Percentiles rank a stretch among this genome's conserved stretches.
These are phyloP conservation scores for Flaveria robusta DNA, from an alignment of 129 eudicot species.

Conservation along the genomic window DNA sequence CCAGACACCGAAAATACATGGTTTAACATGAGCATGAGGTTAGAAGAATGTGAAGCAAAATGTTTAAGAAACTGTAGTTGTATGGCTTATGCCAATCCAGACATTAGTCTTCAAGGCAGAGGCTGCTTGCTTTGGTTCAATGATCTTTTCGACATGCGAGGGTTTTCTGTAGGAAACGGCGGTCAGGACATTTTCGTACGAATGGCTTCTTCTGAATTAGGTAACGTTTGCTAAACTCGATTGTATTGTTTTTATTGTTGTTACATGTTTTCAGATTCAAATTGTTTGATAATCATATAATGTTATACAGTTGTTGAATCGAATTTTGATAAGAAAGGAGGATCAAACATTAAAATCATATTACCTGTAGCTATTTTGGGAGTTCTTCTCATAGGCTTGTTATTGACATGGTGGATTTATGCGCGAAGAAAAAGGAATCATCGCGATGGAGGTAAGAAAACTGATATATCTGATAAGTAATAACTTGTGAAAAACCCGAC, in stretches of 20 bases:
- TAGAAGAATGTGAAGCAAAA: conserved; percentile 39
- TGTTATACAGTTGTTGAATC: conserved; percentile 9
- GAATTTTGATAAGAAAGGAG: conserved; percentile 22
- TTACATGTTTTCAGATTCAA: background rate
- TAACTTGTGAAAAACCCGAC: background rate
- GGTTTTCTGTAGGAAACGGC: conserved; percentile 8
- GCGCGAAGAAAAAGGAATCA: conserved; percentile 25
- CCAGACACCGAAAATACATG: conserved; percentile 43
- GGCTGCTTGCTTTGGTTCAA: conserved; percentile 58
- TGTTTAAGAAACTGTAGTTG: conserved; percentile 51
- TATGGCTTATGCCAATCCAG: conserved; percentile 41
- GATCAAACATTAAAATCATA: conserved; percentile 15
- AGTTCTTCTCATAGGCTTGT: conserved; percentile 34
- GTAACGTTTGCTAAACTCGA: conserved; percentile 16
- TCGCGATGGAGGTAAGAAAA: conserved; percentile 16
- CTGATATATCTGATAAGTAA: background rate
- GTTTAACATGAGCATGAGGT: conserved; percentile 36
- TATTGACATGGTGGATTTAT: conserved; percentile 18
- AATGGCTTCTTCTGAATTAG: conserved; percentile 49
- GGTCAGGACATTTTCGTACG: conserved; percentile 45
- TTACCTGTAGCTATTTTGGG: conserved; percentile 10
- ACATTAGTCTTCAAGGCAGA: conserved; percentile 28
- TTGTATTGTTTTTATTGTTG: background rate
- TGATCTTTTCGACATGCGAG: conserved; percentile 45
- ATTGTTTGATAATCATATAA: background rate